phyloP scores from a whole-genome alignment of 2,329 filamentous ascomycete species.

The Seiridium cupressi region DNA sequence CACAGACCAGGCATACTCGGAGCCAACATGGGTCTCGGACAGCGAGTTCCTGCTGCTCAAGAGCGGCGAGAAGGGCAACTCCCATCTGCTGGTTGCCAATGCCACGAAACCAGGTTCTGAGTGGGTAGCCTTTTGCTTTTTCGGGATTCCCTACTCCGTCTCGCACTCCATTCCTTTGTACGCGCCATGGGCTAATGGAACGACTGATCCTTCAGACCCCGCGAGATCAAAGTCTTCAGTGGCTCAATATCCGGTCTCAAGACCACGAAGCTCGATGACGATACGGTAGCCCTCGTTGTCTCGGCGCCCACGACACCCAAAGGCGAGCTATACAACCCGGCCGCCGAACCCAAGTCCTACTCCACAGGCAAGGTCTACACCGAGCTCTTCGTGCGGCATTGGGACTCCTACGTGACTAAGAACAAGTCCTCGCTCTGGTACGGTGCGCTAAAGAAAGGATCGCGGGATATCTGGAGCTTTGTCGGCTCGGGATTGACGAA shows the following conservation, averaged over 20 bases:
- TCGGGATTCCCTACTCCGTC: too few species aligned
- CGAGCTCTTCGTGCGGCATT: conserved; percentile 76
- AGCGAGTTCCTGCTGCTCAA: conserved; percentile 58
- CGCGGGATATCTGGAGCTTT: conserved; percentile 36
- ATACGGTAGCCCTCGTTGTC: conserved; percentile 52
- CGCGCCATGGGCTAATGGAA: too few species aligned
- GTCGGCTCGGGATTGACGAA: conserved; percentile 54
- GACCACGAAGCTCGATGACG: conserved; percentile 46
- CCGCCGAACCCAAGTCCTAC: conserved; percentile 55
- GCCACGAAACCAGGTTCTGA: conserved; percentile 31
- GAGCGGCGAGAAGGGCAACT: conserved; percentile 44
- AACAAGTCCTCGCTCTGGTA: conserved; percentile 63
- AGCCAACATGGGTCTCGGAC: conserved; percentile 75
- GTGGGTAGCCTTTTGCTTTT: conserved; percentile 29
- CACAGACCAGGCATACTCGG: conserved; percentile 62
- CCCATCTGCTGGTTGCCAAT: conserved; percentile 42
- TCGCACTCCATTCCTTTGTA: too few species aligned
- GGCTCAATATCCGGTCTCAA: conserved; percentile 60
- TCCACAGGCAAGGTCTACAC: conserved; percentile 71
- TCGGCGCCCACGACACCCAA: conserved; percentile 66
- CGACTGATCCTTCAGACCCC: conserved; percentile 27
- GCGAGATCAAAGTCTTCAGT: conserved; percentile 47
- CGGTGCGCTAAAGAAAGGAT: conserved; percentile 31
- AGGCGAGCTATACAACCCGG: conserved; percentile 67
- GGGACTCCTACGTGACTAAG: conserved; percentile 73